A percentile compares a stretch with the other conserved stretches of the same genome.
phyloP scores from a whole-genome alignment of 768 basidiomycete species.

The Mycena filopes region DNA sequence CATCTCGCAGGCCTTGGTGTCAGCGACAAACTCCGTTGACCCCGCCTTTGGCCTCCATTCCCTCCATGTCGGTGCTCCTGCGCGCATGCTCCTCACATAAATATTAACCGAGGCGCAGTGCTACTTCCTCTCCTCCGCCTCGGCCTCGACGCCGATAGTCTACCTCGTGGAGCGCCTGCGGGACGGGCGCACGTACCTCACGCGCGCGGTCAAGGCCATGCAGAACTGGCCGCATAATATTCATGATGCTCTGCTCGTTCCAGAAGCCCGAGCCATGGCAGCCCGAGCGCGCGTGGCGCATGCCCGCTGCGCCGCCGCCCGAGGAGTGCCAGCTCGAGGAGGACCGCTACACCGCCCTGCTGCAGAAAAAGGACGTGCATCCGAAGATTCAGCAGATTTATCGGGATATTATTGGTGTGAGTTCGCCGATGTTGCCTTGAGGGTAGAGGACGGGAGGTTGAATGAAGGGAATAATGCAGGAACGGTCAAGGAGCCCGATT shows the following conservation, averaged over 20 bases:
- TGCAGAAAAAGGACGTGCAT: constrained; percentile 47
- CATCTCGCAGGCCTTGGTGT: constrained; percentile 86
- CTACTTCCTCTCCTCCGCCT: constrained; percentile 84
- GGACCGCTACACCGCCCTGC: constrained; percentile 44
- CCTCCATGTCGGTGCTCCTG: constrained; percentile 28
- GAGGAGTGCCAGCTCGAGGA: constrained; percentile 75
- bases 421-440: constrained; percentile 9
- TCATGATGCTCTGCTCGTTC: constrained; percentile 78
- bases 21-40: constrained; percentile 81
- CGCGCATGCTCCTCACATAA: constrained; percentile 36
- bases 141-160: constrained; percentile 76
- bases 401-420: constrained; percentile 43
- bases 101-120: constrained; percentile 57
- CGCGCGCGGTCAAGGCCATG: constrained; percentile 70
- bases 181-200: constrained; percentile 79
- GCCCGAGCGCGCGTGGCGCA: constrained; percentile 72
- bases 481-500: constrained; percentile 75
- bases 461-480: constrained; percentile 50
- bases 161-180: constrained; percentile 83
- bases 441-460: too few species aligned
- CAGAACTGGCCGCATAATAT: constrained; percentile 51
- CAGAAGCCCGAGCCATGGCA: constrained; percentile 84
- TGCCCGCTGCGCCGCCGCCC: constrained; percentile 66
- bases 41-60: constrained; percentile 71
- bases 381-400: constrained; percentile 47